These are phyloP conservation scores for Gymnopilus dilepis DNA, from an alignment of 768 basidiomycete species.

Conservation along the genomic window DNA sequence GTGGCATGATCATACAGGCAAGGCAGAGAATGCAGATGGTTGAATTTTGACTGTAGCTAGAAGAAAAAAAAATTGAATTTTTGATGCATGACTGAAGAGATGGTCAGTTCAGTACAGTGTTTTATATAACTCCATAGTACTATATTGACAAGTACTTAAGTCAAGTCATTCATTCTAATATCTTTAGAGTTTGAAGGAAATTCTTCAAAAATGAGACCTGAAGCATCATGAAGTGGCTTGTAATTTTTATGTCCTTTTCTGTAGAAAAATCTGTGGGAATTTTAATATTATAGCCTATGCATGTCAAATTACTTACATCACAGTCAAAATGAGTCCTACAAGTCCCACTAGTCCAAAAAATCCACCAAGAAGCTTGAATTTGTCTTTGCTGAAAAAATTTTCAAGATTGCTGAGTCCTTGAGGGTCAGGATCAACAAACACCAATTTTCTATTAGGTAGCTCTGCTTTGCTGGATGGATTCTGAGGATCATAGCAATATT, in stretches of 20 bases:
- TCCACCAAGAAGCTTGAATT: constrained; percentile 54
- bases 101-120: too few relatives aligned
- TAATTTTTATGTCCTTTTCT: constrained; percentile 2
- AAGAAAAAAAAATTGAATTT: too few relatives aligned
- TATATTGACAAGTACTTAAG: too few relatives aligned
- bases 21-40: too few relatives aligned
- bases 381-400: constrained; percentile 49
- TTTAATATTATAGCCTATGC: background rate
- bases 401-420: constrained; percentile 48
- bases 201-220: constrained; percentile 11
- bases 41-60: too few relatives aligned
- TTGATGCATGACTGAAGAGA: too few relatives aligned
- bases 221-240: constrained; percentile 3
- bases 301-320: constrained; percentile 39
- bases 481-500: constrained; percentile 58
- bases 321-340: constrained; percentile 42
- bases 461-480: constrained; percentile 46
- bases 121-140: too few relatives aligned
- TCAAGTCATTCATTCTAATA: background rate
- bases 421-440: constrained; percentile 62
- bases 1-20: too few relatives aligned
- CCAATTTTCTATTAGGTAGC: constrained; percentile 50
- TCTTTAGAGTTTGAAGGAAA: constrained; percentile 1
- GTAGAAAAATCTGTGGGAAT: background rate
- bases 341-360: constrained; percentile 45